A percentile compares a stretch with the other conserved stretches of the same genome.
Evolutionary conservation across 345 rosid species (phyloP).

Genomic region (Cardamine occulta): DNA sequence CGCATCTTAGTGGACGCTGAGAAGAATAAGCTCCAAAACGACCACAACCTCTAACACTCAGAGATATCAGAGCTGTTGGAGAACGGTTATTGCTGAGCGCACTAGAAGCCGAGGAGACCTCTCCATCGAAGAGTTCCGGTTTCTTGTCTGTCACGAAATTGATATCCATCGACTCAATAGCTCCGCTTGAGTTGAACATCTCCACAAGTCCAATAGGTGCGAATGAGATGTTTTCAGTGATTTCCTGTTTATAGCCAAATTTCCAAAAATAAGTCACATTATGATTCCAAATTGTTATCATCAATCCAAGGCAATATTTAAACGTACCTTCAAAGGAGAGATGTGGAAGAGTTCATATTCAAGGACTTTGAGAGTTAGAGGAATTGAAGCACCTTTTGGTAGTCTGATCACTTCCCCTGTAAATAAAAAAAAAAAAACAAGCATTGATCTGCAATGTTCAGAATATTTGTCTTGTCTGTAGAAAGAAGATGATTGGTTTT

Average conservation of each 20-base stretch:
- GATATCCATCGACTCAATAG: conserved; percentile 63
- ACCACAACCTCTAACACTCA: conserved; percentile 78
- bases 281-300: background rate
- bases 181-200: conserved; percentile 90
- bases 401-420: conserved; percentile 77
- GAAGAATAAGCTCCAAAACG: conserved; percentile 75
- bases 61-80: conserved; percentile 55
- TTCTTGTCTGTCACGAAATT: conserved; percentile 45
- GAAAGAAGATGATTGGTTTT: background rate
- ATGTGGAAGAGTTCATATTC: conserved; percentile 92
- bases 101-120: conserved; percentile 50
- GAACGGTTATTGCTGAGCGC: conserved; percentile 51
- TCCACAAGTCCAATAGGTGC: conserved; percentile 87
- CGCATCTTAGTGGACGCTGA: conserved; percentile 70
- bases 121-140: conserved; percentile 58
- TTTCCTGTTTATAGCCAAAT: conserved; percentile 53
- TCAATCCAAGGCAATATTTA: background rate
- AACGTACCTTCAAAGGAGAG: conserved; percentile 70
- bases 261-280: background rate
- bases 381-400: conserved; percentile 76
- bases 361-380: conserved; percentile 78
- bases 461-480: background rate
- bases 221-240: conserved; percentile 61
- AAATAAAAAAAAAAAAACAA: no score
- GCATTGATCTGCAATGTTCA: background rate